Percentiles rank a stretch among this genome's conserved stretches.
Conservation (phyloP, 2,329 filamentous ascomycete genomes). For the Colletotrichum musicola region DNA sequence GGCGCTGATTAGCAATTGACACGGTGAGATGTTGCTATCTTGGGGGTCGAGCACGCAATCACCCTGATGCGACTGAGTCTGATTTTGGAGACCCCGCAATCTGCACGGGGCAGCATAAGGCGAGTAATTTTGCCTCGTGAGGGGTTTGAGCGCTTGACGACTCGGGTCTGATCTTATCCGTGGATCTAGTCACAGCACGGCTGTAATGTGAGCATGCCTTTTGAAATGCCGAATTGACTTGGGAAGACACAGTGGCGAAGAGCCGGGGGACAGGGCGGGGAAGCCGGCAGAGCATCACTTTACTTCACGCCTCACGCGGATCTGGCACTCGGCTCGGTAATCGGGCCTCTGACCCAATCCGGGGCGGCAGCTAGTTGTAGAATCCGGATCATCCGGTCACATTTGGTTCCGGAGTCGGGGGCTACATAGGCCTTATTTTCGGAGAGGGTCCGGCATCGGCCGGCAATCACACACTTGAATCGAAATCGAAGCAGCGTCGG, state of each 20-base stretch:
- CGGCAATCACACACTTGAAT: not conserved
- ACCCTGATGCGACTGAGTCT: constrained; percentile 15
- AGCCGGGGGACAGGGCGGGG: not conserved
- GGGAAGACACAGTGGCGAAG: not conserved
- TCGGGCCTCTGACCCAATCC: not conserved
- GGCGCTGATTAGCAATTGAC: constrained; percentile 32
- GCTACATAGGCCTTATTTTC: not conserved
- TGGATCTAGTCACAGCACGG: too few species aligned
- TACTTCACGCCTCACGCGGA: not conserved
- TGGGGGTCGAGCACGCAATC: constrained; percentile 35
- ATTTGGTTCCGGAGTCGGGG: constrained; percentile 14
- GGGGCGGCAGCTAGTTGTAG: not conserved
- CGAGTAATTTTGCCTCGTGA: too few species aligned
- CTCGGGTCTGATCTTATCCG: not conserved
- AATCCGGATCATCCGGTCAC: constrained; percentile 9
- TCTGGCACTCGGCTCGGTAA: constrained; percentile 12
- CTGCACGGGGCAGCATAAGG: not conserved
- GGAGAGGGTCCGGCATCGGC: constrained; percentile 5
- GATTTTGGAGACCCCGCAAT: constrained; percentile 25
- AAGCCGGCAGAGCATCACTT: too few species aligned
- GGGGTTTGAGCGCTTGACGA: not conserved
- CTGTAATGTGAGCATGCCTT: too few species aligned
- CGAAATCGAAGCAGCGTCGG: not conserved
- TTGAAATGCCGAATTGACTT: too few species aligned
- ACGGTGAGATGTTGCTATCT: constrained; percentile 35